A percentile compares a stretch with the other conserved stretches of the same genome.
phyloP scores from a whole-genome alignment of 805 yeast species.

The Ascoidea tarda region DNA sequence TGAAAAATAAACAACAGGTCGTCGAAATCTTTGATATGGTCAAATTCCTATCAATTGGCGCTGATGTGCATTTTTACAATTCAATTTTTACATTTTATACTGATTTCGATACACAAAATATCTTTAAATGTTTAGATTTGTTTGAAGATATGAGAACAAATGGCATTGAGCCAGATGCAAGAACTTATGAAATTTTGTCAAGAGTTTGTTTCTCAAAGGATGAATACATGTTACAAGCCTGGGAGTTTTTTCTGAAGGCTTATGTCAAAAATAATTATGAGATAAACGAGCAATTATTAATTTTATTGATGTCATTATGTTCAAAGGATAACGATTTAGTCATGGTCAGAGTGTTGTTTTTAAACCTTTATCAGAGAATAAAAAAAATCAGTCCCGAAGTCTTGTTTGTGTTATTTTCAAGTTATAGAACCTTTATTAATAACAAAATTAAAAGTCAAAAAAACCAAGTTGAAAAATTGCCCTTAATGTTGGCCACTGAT shows the following conservation, averaged over 20 bases:
- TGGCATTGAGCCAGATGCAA: conserved; percentile 24
- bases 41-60: conserved; percentile 61
- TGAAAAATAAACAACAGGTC: conserved; percentile 43
- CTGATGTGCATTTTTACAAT: conserved; percentile 55
- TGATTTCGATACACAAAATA: conserved; percentile 43
- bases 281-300: conserved; percentile 13
- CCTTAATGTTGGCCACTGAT: conserved; percentile 25
- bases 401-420: conserved; percentile 31
- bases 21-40: conserved; percentile 66
- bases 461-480: conserved; percentile 12
- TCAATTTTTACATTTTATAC: conserved; percentile 42
- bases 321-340: not conserved
- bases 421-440: conserved; percentile 28
- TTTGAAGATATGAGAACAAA: conserved; percentile 48
- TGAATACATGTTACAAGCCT: conserved; percentile 40
- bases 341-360: not conserved
- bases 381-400: conserved; percentile 22
- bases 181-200: conserved; percentile 42
- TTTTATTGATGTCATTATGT: not conserved
- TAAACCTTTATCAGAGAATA: not conserved
- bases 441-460: too few relatives aligned
- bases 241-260: conserved; percentile 65
- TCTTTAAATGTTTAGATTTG: conserved; percentile 66
- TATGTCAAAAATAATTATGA: conserved; percentile 22
- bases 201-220: conserved; percentile 48